Conservation (phyloP, 1,139 yeast genomes). For the Kurtzmaniella quercitrusa region DNA sequence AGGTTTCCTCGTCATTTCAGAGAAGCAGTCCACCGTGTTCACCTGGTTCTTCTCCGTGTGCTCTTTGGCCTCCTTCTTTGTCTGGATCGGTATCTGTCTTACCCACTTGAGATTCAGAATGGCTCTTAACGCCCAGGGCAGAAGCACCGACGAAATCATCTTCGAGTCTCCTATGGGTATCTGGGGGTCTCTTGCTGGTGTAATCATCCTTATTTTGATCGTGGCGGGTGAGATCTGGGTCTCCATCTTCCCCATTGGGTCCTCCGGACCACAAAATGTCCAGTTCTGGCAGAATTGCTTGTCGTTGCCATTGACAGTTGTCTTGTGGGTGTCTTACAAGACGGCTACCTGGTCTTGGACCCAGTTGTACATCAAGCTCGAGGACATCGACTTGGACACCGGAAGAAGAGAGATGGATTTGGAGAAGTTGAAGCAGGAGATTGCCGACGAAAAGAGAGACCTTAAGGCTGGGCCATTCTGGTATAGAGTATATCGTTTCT, state of each 20-base stretch:
- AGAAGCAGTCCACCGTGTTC: slow-evolving; percentile 48
- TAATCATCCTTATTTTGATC: slow-evolving; percentile 34
- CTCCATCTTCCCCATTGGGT: slow-evolving; percentile 41
- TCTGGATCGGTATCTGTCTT: slow-evolving; percentile 42
- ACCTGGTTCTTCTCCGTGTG: slow-evolving; percentile 66
- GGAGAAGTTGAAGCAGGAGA: slow-evolving; percentile 41
- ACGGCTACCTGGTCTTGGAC: slow-evolving; percentile 21
- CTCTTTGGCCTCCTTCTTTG: slow-evolving; percentile 56
- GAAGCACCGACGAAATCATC: slow-evolving; percentile 42
- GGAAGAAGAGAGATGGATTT: slow-evolving; percentile 47
- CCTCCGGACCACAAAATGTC: too few relatives aligned
- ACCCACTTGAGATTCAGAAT: slow-evolving; percentile 25
- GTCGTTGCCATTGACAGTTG: slow-evolving; percentile 44
- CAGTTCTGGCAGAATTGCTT: slow-evolving; percentile 49
- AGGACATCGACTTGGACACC: slow-evolving; percentile 46
- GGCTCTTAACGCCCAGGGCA: slow-evolving; percentile 24
- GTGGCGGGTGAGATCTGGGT: slow-evolving; percentile 47
- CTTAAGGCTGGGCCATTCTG: slow-evolving; percentile 25
- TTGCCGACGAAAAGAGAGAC: slow-evolving; percentile 37
- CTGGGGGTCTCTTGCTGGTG: slow-evolving; percentile 44
- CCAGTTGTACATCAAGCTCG: slow-evolving; percentile 25
- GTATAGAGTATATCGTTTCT: slow-evolving; percentile 31
- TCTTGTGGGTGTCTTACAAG: slow-evolving; percentile 28
- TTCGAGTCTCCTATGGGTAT: slow-evolving; percentile 46
- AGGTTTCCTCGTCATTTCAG: slow-evolving; percentile 55